Conservation (phyloP, 2,329 filamentous ascomycete genomes). For the Colletotrichum tofieldiae region DNA sequence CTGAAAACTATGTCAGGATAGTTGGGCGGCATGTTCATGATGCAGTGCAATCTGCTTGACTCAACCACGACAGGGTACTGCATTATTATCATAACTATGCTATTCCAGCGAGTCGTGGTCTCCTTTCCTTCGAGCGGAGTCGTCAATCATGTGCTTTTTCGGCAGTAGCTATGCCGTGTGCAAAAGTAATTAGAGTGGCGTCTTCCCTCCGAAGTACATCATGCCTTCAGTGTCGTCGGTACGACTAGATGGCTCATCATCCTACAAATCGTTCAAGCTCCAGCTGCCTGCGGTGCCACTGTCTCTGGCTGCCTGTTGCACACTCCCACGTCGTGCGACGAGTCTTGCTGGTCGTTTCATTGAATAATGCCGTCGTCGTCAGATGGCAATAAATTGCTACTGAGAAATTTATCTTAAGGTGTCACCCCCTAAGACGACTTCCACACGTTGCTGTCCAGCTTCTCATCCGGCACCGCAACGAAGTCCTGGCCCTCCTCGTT, state of each 20-base stretch:
- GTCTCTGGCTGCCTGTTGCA: not conserved
- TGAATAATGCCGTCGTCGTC: not conserved
- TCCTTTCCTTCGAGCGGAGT: slow-evolving; percentile 30
- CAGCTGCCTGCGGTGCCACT: not conserved
- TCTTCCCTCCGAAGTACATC: slow-evolving; percentile 6
- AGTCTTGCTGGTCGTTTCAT: not conserved
- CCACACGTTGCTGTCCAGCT: slow-evolving; percentile 63
- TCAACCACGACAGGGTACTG: slow-evolving; percentile 9
- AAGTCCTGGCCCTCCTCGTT: slow-evolving; percentile 63
- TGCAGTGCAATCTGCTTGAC: not conserved
- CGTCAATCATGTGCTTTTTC: slow-evolving; percentile 28
- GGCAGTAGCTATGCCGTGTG: not conserved
- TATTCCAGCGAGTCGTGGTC: slow-evolving; percentile 24
- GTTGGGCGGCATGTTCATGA: not conserved
- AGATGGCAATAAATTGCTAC: not conserved
- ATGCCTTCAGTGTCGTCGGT: not conserved
- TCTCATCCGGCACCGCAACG: slow-evolving; percentile 63
- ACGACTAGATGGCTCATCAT: not conserved
- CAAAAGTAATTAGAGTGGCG: slow-evolving; percentile 22
- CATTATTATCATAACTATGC: slow-evolving; percentile 34
- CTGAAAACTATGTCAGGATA: not conserved
- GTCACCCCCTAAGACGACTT: slow-evolving; percentile 46
- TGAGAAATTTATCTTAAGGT: not conserved
- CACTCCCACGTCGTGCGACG: not conserved
- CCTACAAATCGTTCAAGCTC: not conserved